phyloP scores from a whole-genome alignment of 192 early-diverging fungal species.

The Coemansia sp. region DNA sequence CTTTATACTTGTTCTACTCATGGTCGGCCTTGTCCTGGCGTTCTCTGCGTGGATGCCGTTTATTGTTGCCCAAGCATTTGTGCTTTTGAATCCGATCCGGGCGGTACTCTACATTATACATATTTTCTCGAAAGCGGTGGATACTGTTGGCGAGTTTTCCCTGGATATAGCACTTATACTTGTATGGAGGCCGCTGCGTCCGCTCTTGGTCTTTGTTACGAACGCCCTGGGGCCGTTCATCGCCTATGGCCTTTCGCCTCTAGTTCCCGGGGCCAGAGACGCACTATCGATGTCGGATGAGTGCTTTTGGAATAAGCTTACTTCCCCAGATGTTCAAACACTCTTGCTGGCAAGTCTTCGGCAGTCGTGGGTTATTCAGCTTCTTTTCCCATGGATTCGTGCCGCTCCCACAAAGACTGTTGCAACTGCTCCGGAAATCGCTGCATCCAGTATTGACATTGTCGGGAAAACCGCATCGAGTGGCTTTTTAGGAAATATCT shows the following conservation, averaged over 20 bases:
- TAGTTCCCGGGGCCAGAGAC: constrained; percentile 14
- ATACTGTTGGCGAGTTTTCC: constrained; percentile 25
- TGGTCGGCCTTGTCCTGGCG: constrained; percentile 71
- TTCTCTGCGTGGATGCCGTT: constrained; percentile 77
- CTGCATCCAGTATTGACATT: background rate
- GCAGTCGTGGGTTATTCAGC: constrained; percentile 30
- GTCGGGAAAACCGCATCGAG: background rate
- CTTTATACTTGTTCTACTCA: constrained; percentile 72
- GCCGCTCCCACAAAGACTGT: constrained; percentile 12
- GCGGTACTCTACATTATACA: constrained; percentile 70
- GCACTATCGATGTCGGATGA: constrained; percentile 9
- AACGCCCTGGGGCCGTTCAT: constrained; percentile 17
- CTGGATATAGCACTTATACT: constrained; percentile 13
- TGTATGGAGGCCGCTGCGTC: constrained; percentile 17
- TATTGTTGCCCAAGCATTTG: constrained; percentile 34
- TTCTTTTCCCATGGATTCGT: constrained; percentile 37
- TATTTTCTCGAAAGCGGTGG: constrained; percentile 58
- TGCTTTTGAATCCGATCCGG: constrained; percentile 40
- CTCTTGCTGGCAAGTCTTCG: constrained; percentile 17
- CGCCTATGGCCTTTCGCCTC: background rate
- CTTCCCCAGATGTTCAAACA: constrained; percentile 14
- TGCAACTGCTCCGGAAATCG: background rate
- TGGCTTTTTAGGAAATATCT: background rate
- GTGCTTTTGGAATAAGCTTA: constrained; percentile 26
- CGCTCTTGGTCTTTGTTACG: background rate